These are phyloP conservation scores for Naegleria fowleri DNA, from an alignment of 208 protist genomes.

Conservation along the genomic window DNA sequence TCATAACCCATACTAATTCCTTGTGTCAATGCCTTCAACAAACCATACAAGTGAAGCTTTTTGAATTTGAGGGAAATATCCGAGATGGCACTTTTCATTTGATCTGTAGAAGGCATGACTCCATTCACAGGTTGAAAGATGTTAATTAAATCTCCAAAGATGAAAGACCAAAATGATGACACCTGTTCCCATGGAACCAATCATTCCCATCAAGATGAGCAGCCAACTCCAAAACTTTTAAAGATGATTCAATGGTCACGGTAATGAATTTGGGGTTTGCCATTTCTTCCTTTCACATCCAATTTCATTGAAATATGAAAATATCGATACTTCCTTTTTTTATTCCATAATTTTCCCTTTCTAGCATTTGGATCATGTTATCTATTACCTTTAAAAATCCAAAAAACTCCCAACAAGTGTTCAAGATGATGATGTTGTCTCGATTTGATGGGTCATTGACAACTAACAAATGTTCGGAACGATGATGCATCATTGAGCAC, in stretches of 20 bases:
- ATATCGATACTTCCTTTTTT: too few relatives aligned
- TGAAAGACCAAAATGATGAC: not conserved
- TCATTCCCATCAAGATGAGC: not conserved
- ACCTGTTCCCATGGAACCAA: not conserved
- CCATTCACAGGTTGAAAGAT: not conserved
- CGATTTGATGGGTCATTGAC: too few relatives aligned
- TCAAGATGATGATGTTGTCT: too few relatives aligned
- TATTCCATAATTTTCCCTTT: too few relatives aligned
- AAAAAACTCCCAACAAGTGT: too few relatives aligned
- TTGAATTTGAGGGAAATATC: not conserved
- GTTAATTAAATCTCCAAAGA: not conserved
- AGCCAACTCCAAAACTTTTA: not conserved
- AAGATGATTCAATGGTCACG: not conserved
- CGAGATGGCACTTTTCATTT: not conserved
- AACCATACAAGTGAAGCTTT: not conserved
- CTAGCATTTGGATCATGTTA: too few relatives aligned
- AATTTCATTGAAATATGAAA: too few relatives aligned
- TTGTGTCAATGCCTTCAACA: not conserved
- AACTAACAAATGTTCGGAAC: too few relatives aligned
- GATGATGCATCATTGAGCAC: too few relatives aligned
- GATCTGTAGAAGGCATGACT: not conserved
- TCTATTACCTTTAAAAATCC: too few relatives aligned
- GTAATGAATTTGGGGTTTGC: not conserved
- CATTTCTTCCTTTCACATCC: too few relatives aligned
- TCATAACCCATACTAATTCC: not conserved